Percentiles rank a stretch among this genome's conserved stretches.
These are phyloP conservation scores for Echium plantagineum DNA, from an alignment of 257 asterid genomes.

Conservation along the genomic window DNA sequence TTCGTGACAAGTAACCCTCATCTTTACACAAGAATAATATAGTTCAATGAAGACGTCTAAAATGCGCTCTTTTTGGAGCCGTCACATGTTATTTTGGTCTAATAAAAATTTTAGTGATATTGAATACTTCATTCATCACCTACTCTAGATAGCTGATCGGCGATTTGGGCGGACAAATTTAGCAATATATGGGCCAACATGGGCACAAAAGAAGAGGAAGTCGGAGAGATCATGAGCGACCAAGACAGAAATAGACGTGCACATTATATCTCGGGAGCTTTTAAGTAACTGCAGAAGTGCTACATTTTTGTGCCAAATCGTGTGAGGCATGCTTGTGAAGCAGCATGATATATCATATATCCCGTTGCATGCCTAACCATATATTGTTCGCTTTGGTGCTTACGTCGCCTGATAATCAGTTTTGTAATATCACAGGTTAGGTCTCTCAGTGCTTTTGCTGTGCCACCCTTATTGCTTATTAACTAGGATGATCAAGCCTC, in stretches of 20 bases:
- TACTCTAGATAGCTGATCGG: conserved; percentile 80
- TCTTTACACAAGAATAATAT: no score
- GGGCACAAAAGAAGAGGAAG: conserved; percentile 74
- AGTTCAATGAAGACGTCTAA: no score
- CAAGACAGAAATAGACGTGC: conserved; percentile 2
- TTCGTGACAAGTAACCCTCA: no score
- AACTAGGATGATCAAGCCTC: background rate
- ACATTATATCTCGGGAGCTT: background rate
- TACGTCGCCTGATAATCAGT: background rate
- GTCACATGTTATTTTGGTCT: background rate
- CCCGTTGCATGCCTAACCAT: background rate
- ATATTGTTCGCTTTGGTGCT: background rate
- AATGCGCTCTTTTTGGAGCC: background rate
- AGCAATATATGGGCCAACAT: conserved; percentile 88
- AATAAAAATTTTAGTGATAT: background rate
- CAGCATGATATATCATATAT: background rate
- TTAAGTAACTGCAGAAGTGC: background rate
- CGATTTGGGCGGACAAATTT: conserved; percentile 93
- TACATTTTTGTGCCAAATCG: background rate
- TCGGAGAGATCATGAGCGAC: conserved; percentile 7
- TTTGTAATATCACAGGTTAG: background rate
- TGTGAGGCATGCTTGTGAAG: background rate
- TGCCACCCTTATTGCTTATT: no score
- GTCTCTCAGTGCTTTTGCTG: no score
- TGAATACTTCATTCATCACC: background rate